Evolutionary conservation across 1,284 basidiomycete species (phyloP), one percentile per base, ranked within the genome.

Genomic region (Ganoderma multipileum): DNA sequence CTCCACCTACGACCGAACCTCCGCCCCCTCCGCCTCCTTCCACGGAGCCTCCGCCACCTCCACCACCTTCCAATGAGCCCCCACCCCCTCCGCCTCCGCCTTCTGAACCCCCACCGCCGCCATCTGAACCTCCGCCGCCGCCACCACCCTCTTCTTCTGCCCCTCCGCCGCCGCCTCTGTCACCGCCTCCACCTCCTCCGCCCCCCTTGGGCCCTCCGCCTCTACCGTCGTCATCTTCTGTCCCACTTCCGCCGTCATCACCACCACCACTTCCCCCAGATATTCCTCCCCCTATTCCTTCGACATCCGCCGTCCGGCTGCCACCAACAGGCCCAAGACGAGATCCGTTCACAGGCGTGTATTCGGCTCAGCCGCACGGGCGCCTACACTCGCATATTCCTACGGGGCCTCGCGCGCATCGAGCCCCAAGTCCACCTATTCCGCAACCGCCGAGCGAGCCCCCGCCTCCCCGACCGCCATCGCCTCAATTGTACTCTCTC

Each of bases 401-500:
- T 30, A 70, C 68, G 6, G 71, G 60, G 4, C 71, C 67, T 9
- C 66, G 71, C 23, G 41, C 50, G 18, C 60, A 68, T 28, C 63
- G 69, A 23, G 72, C 68, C 1, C 70, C 74, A 7, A 70, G 68
- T 28, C 72, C 72, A 18, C 64, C 70, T 18, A 67, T 67, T n/a
- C 68, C 74, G 0, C 66, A 72, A 23, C 73, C 75, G 3, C 74
- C 71, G 14, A 64, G 75, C 8, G 71, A 75, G 52, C 72, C 76
- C 7, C 76, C 74, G 26, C 73, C 77, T 33, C 72, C 77, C 14
- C 72, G 77, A 65, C 74, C 76, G 30, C 71, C 74, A 33, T 76
- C 75, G 38, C 72, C 77, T 33, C 74, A 75, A 23, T 70, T 76
- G 14, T 83, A 82, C 70, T 80, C 80, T 8, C 77, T 83, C 3